Evolutionary conservation across 805 yeast species (phyloP), one percentile per base, ranked within the genome.

Genomic region (Schwanniomyces yamadae): DNA sequence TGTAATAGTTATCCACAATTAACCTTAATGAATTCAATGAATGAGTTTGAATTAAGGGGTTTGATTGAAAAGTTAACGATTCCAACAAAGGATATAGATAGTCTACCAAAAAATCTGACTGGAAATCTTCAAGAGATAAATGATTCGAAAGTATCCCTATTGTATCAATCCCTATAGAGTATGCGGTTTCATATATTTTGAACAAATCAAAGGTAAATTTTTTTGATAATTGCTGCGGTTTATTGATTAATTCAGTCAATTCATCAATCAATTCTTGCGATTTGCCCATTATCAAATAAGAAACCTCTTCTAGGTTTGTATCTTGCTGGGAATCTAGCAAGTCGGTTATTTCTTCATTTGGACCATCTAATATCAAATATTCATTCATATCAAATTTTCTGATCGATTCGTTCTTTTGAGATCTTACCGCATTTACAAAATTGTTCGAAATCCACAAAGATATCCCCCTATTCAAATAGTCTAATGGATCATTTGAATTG

Each of bases 11-110:
- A 4, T 65, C 54, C 11, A 58, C 48, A 1, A 68, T 59, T 7
- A 57, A 45, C 0, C 86, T 75, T 4, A 90, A 61, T 3, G 75
- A 62, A 13, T 63, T 39, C 3, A 78, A 61, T 1, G 87, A 77
- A 75, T 23, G 95, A 77, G 50, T 66, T 72, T 39, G 67, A 41
- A 44, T 82, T 54, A 6, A 77, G 55, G 41, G 57, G 27, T 20
- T 69, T 55, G 45, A 76, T 59, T 12, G 72, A 42, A 5, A 77
- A 0, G 95, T 88, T 23, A 91, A 60, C 25, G 79, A 73, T 33
- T 86, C 89, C 17, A 90, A 69, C 0, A 89, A 71, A 0, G 91
- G 84, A 46, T 79, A 86, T 6, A 93, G 55, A 37, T 74, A 70
- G 42, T 87, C 95, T 42, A 86, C 75, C 21, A 91, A 57, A 39